Evolutionary conservation across 768 basidiomycete species (phyloP).

Genomic region (Serpula lacrymans): DNA sequence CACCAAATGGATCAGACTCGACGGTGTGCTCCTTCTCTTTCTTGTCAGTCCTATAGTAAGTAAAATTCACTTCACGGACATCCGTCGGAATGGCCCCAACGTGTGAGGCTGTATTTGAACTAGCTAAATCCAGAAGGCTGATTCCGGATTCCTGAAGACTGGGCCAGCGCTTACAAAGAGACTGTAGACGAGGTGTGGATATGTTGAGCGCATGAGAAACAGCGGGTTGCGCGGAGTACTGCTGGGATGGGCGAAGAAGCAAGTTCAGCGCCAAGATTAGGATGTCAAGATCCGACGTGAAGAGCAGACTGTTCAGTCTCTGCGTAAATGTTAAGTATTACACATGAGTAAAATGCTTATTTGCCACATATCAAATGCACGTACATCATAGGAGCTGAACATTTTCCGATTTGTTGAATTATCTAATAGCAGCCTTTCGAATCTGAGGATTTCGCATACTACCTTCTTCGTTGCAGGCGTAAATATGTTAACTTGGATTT

Average conservation of each 20-base stretch:
- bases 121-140: conserved; percentile 71
- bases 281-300: conserved; percentile 86
- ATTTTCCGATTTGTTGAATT: conserved; percentile 98
- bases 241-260: conserved; percentile 88
- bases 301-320: conserved; percentile 87
- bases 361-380: conserved; percentile 27
- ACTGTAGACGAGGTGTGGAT: conserved; percentile 75
- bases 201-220: conserved; percentile 81
- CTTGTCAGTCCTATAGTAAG: conserved; percentile 68
- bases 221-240: conserved; percentile 86
- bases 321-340: conserved; percentile 38
- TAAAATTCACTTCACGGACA: conserved; percentile 76
- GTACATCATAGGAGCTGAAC: conserved; percentile 93
- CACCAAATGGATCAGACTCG: conserved; percentile 45
- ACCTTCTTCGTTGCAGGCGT: conserved; percentile 69
- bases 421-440: conserved; percentile 88
- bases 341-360: too few relatives aligned
- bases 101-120: conserved; percentile 45
- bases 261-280: conserved; percentile 81
- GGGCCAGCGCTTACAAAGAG: conserved; percentile 83
- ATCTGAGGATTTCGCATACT: conserved; percentile 79
- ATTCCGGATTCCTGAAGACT: conserved; percentile 77
- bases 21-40: conserved; percentile 45
- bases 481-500: conserved; percentile 78
- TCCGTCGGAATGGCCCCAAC: conserved; percentile 66